phyloP scores from a whole-genome alignment of 2,329 filamentous ascomycete genomes.

The Lecanoromycetidae sp. region DNA sequence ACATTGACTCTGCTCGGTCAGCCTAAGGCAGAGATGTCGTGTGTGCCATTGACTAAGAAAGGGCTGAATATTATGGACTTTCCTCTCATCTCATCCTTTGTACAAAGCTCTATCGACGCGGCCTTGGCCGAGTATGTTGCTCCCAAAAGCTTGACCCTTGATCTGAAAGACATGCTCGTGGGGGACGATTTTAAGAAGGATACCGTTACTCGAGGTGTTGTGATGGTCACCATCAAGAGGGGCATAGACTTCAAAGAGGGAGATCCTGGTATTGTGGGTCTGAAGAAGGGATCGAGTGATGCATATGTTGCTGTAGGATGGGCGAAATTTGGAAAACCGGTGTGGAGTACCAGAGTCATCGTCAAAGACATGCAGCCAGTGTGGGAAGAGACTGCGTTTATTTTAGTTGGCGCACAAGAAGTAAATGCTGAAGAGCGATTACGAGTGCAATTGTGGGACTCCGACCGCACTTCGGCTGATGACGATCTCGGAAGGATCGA shows the following conservation, averaged over 20 bases:
- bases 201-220: slow-evolving; percentile 49
- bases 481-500: slow-evolving; percentile 61
- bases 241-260: slow-evolving; percentile 61
- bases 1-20: slow-evolving; percentile 65
- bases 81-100: slow-evolving; percentile 61
- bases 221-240: slow-evolving; percentile 54
- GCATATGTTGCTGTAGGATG: slow-evolving; percentile 61
- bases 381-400: slow-evolving; percentile 58
- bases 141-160: slow-evolving; percentile 60
- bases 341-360: slow-evolving; percentile 55
- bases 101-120: slow-evolving; percentile 61
- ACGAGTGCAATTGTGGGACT: slow-evolving; percentile 63
- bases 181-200: slow-evolving; percentile 73
- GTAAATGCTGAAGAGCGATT: slow-evolving; percentile 59
- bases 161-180: slow-evolving; percentile 64
- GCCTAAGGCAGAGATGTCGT: slow-evolving; percentile 58
- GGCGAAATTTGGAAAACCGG: slow-evolving; percentile 63
- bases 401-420: slow-evolving; percentile 60
- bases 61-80: slow-evolving; percentile 64
- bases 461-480: slow-evolving; percentile 58
- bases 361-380: slow-evolving; percentile 52
- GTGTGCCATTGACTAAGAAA: slow-evolving; percentile 56
- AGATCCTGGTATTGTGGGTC: slow-evolving; percentile 49
- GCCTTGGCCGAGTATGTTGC: slow-evolving; percentile 65
- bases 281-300: slow-evolving; percentile 52